A percentile compares a stretch with the other conserved stretches of the same genome.
phyloP scores from a whole-genome alignment of 2,329 filamentous ascomycete genomes.

The Amylocarpus encephaloides region DNA sequence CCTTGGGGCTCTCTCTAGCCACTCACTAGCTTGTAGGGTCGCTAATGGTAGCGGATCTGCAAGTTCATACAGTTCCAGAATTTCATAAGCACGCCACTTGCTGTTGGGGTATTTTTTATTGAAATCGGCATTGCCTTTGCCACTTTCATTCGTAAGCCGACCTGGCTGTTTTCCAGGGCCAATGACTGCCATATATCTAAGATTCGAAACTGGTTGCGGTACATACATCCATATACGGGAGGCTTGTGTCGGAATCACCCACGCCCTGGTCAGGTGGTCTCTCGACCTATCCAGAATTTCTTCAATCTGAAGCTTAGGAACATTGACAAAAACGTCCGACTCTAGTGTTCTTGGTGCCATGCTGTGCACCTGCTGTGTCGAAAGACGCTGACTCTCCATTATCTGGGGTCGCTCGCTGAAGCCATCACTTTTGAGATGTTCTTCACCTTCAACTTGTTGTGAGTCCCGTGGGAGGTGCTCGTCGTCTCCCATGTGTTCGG shows the following conservation, averaged over 20 bases:
- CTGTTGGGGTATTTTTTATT: conserved; percentile 13
- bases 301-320: conserved; percentile 41
- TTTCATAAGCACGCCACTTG: conserved; percentile 40
- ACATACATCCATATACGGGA: conserved; percentile 58
- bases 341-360: conserved; percentile 43
- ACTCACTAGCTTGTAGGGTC: conserved; percentile 48
- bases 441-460: conserved; percentile 6
- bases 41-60: conserved; percentile 50
- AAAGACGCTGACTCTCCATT: conserved; percentile 45
- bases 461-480: neutral
- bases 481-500: neutral
- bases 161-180: conserved; percentile 41
- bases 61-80: conserved; percentile 54
- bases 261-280: conserved; percentile 50
- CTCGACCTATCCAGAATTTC: conserved; percentile 44
- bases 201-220: conserved; percentile 38
- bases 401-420: conserved; percentile 19
- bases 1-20: conserved; percentile 44
- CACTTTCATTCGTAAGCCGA: conserved; percentile 39
- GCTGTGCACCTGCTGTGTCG: conserved; percentile 41
- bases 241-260: conserved; percentile 48
- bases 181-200: conserved; percentile 55
- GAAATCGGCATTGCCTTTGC: conserved; percentile 46
- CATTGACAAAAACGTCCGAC: conserved; percentile 49
- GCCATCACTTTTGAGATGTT: conserved; percentile 4